These are phyloP conservation scores for Metschnikowia amazonensis DNA, from an alignment of 805 yeast genomes.

Conservation along the genomic window DNA sequence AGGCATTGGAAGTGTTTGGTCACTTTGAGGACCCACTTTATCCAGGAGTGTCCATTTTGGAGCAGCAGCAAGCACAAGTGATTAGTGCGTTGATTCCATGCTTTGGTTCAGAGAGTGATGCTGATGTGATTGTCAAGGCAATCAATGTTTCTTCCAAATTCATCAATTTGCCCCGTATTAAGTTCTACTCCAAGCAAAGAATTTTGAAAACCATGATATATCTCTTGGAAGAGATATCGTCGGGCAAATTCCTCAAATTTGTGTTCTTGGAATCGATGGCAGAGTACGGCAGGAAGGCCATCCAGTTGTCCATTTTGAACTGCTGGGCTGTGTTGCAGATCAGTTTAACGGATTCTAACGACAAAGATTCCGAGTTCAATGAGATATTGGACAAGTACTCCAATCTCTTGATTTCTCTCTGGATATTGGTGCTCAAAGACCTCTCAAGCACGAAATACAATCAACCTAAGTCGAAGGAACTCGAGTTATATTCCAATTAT, in stretches of 20 bases:
- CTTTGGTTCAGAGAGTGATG: constrained; percentile 67
- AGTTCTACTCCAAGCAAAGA: constrained; percentile 43
- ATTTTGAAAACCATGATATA: constrained; percentile 61
- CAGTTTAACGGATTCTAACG: constrained; percentile 23
- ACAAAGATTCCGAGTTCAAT: constrained; percentile 42
- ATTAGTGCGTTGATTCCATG: constrained; percentile 87
- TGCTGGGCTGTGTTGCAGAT: constrained; percentile 68
- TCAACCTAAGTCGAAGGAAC: constrained; percentile 37
- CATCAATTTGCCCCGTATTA: constrained; percentile 45
- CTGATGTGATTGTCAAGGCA: constrained; percentile 72
- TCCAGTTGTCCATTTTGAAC: constrained; percentile 58
- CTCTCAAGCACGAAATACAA: constrained; percentile 63
- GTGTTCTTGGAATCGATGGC: constrained; percentile 52
- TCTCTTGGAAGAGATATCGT: constrained; percentile 58
- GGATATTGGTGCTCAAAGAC: constrained; percentile 76
- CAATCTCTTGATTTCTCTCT: constrained; percentile 61
- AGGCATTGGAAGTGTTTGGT: constrained; percentile 58
- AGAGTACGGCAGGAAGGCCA: constrained; percentile 45
- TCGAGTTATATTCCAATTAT: constrained; percentile 50
- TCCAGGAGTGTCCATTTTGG: constrained; percentile 66
- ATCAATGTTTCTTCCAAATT: constrained; percentile 74
- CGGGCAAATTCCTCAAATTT: constrained; percentile 43
- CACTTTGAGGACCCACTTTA: constrained; percentile 66
- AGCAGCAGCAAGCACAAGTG: constrained; percentile 93
- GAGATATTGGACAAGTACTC: constrained; percentile 54